Conservation (phyloP, 2,329 filamentous ascomycete species). For the Lithohypha guttulata region DNA sequence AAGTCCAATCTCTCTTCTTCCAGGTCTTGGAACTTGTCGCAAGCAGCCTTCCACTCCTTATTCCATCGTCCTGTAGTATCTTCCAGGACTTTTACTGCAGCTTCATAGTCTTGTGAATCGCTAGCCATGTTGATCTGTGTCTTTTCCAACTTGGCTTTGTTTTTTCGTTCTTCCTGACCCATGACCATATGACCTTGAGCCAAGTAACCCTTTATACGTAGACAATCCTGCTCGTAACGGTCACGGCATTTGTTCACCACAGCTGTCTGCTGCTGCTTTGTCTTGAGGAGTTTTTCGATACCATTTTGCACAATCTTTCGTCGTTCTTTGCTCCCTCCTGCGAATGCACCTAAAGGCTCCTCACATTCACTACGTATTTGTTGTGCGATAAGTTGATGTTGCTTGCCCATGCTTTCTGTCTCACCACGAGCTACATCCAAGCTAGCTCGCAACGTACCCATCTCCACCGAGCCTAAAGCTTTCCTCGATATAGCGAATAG, state of each 20-base stretch:
- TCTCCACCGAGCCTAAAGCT: slow-evolving; percentile 76
- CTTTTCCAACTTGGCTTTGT: slow-evolving; percentile 97
- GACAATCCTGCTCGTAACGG: slow-evolving; percentile 90
- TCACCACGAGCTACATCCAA: slow-evolving; percentile 82
- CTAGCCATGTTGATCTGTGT: slow-evolving; percentile 89
- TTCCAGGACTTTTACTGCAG: slow-evolving; percentile 81
- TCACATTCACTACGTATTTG: slow-evolving; percentile 97
- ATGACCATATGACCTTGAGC: slow-evolving; percentile 99
- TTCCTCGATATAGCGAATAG: slow-evolving; percentile 78
- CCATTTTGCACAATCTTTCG: slow-evolving; percentile 91
- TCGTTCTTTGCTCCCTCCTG: slow-evolving; percentile 90
- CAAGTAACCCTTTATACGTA: slow-evolving; percentile 96
- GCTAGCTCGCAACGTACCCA: slow-evolving; percentile 70
- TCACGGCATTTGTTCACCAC: slow-evolving; percentile 92
- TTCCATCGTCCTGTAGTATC: slow-evolving; percentile 96
- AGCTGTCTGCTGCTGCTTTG: slow-evolving; percentile 83
- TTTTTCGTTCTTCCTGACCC: slow-evolving; percentile 97
- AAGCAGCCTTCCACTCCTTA: slow-evolving; percentile 93
- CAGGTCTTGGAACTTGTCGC: slow-evolving; percentile 96
- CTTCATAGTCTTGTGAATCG: slow-evolving; percentile 88
- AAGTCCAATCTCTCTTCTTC: slow-evolving; percentile 96
- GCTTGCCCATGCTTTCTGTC: slow-evolving; percentile 85
- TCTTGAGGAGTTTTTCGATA: slow-evolving; percentile 87
- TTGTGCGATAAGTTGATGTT: slow-evolving; percentile 75
- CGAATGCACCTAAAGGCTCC: slow-evolving; percentile 82